phyloP scores from a whole-genome alignment of 1,284 basidiomycete species.

The Leucoagaricus sp. region DNA sequence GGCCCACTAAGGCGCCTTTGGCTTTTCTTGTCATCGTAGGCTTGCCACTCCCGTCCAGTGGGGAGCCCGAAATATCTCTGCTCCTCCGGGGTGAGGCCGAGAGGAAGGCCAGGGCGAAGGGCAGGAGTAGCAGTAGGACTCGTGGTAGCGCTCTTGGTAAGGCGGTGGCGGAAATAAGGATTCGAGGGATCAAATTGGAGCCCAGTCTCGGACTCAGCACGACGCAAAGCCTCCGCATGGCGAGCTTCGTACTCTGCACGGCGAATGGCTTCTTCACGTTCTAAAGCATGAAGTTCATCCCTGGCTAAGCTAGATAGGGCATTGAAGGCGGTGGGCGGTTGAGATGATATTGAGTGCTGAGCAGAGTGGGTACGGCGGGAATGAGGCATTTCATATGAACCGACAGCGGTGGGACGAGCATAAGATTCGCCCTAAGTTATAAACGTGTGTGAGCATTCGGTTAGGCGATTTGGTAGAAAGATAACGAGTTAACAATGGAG shows the following conservation, averaged over 20 bases:
- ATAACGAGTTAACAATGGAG: slow-evolving; percentile 17
- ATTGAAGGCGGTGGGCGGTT: slow-evolving; percentile 54
- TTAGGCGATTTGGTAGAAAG: slow-evolving; percentile 16
- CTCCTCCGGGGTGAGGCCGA: slow-evolving; percentile 30
- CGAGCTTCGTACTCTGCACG: slow-evolving; percentile 85
- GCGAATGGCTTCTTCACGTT: slow-evolving; percentile 79
- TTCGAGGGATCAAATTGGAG: slow-evolving; percentile 27
- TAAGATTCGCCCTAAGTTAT: slow-evolving; percentile 58
- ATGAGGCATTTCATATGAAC: slow-evolving; percentile 47
- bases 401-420: slow-evolving; percentile 63
- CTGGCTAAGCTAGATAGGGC: slow-evolving; percentile 82
- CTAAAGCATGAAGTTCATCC: slow-evolving; percentile 85
- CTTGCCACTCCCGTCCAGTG: slow-evolving; percentile 36
- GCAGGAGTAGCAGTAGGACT: slow-evolving; percentile 53
- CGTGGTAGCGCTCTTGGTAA: slow-evolving; percentile 69
- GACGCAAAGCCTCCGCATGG: slow-evolving; percentile 76
- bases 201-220: slow-evolving; percentile 76
- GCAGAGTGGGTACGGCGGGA: slow-evolving; percentile 40
- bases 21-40: slow-evolving; percentile 28
- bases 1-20: slow-evolving; percentile 52
- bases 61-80: slow-evolving; percentile 45
- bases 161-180: slow-evolving; percentile 30
- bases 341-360: slow-evolving; percentile 24
- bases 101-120: slow-evolving; percentile 42
- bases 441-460: slow-evolving; percentile 26